Conservation (phyloP, 2,329 filamentous ascomycete genomes). For the Calonectria montana region DNA sequence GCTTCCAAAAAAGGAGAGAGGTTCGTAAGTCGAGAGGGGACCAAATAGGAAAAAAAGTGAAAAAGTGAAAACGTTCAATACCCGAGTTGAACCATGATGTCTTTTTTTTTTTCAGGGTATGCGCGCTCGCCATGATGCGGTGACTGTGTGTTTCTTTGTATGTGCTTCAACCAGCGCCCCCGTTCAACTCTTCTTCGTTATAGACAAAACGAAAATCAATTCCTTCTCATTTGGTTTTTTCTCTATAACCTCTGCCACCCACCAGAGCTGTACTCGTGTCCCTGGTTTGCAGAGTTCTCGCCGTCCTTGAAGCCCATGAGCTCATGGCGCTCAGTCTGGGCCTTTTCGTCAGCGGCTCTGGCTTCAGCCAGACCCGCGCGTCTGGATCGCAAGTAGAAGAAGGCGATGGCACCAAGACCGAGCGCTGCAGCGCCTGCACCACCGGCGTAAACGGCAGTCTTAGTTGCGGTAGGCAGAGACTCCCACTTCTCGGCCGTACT, state of each 20-base stretch:
- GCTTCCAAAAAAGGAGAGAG: background rate
- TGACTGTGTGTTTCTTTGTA: background rate
- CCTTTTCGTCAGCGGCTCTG: conserved; percentile 55
- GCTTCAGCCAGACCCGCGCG: conserved; percentile 64
- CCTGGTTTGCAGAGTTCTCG: conserved; percentile 39
- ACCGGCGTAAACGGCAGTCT: conserved; percentile 64
- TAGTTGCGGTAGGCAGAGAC: conserved; percentile 60
- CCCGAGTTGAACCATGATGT: background rate
- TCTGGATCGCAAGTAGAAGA: conserved; percentile 68
- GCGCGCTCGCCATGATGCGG: background rate
- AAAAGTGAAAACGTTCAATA: background rate
- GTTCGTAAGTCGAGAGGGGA: background rate
- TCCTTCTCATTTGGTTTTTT: background rate
- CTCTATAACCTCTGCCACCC: conserved; percentile 28
- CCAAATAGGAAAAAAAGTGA: background rate
- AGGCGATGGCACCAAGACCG: conserved; percentile 54
- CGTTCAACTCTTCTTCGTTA: background rate
- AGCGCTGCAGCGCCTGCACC: conserved; percentile 57
- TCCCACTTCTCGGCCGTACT: conserved; percentile 65
- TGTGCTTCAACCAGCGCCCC: background rate
- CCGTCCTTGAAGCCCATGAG: conserved; percentile 59
- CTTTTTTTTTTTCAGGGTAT: background rate
- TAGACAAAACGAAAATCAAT: background rate
- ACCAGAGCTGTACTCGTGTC: conserved; percentile 41
- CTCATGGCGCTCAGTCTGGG: conserved; percentile 62